Evolutionary conservation across 345 rosid genomes (phyloP).

Genomic region (Cardamine chenopodiifolia): DNA sequence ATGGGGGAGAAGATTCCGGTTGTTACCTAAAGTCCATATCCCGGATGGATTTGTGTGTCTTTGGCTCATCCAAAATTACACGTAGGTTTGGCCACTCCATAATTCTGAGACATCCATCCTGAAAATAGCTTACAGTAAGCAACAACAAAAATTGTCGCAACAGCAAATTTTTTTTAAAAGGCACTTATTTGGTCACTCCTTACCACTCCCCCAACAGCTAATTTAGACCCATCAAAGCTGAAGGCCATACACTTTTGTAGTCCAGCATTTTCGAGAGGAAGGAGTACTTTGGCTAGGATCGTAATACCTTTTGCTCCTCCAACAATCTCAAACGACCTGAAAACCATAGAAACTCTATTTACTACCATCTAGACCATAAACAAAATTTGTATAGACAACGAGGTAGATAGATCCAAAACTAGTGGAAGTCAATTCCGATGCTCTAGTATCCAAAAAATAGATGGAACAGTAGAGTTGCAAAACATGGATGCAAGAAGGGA

Average conservation of each 20-base stretch:
- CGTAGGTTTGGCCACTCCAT: conserved; percentile 80
- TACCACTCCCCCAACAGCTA: conserved; percentile 90
- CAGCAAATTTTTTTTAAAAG: too few species aligned
- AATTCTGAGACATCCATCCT: conserved; percentile 95
- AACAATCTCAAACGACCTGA: conserved; percentile 75
- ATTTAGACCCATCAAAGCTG: conserved; percentile 87
- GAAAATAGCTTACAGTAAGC: conserved; percentile 29
- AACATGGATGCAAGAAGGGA: background rate
- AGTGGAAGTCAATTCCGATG: conserved; percentile 2
- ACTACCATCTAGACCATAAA: conserved; percentile 8
- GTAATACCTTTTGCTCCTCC: conserved; percentile 53
- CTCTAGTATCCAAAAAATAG: conserved; percentile 2
- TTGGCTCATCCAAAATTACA: conserved; percentile 71
- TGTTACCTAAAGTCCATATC: conserved; percentile 90
- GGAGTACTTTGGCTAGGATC: conserved; percentile 58
- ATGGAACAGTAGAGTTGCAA: background rate
- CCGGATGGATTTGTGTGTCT: conserved; percentile 76
- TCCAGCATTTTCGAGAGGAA: conserved; percentile 68
- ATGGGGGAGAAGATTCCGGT: conserved; percentile 1
- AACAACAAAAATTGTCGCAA: background rate
- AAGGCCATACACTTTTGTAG: conserved; percentile 80
- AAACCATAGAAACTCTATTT: conserved; percentile 13
- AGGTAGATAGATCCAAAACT: background rate
- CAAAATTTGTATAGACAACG: conserved; percentile 10
- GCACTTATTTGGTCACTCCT: conserved; percentile 33